Evolutionary conservation across 345 rosid species (phyloP).

Genomic region (Trapa bicornis): DNA sequence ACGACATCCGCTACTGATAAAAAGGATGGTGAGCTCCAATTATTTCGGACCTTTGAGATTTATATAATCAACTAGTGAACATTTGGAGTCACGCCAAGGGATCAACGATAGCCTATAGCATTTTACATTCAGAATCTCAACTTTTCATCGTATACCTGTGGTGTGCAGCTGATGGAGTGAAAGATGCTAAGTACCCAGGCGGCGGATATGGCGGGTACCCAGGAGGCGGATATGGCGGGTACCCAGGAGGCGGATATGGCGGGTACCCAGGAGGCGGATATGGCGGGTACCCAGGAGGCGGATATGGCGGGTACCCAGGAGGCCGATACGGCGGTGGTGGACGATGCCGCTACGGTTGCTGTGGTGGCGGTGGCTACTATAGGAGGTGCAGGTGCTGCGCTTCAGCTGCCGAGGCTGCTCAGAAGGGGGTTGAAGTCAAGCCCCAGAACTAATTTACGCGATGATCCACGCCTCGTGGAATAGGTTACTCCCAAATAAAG

Average conservation of each 20-base stretch:
- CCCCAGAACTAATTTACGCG: neutral
- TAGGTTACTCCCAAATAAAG: too few relatives aligned
- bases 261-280: too few relatives aligned
- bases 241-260: too few relatives aligned
- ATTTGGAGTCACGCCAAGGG: too few relatives aligned
- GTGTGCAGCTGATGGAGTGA: neutral
- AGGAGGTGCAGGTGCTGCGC: neutral
- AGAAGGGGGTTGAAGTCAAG: neutral
- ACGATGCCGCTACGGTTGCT: neutral
- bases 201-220: neutral
- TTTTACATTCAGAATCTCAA: too few relatives aligned
- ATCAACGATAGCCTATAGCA: too few relatives aligned
- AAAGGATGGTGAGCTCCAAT: neutral
- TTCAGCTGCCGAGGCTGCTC: constrained; percentile 3
- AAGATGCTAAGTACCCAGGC: neutral
- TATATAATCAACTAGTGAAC: too few relatives aligned
- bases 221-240: neutral
- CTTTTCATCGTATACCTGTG: too few relatives aligned
- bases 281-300: too few relatives aligned
- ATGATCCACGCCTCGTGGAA: neutral
- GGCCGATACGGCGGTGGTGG: neutral
- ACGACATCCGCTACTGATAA: neutral
- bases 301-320: neutral
- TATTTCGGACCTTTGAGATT: too few relatives aligned
- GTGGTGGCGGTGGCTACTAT: neutral